Evolutionary conservation across 225 moss, liverwort and hornwort species (phyloP).

Genomic region (Bryum argenteum): DNA sequence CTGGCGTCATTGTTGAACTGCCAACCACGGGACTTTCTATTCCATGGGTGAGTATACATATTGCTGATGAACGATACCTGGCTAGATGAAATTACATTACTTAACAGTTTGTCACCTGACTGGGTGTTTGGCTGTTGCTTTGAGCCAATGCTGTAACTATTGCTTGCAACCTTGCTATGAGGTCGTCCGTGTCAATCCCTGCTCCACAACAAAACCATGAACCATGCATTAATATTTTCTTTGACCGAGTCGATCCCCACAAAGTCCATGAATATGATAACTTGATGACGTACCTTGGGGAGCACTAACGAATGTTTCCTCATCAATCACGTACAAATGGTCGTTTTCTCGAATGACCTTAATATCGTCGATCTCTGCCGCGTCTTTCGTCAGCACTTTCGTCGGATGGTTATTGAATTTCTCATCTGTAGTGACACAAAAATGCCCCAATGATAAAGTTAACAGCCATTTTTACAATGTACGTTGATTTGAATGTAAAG

Average conservation of each 20-base stretch:
- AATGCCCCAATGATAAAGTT: background rate
- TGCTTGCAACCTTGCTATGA: constrained; percentile 55
- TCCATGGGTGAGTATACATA: constrained; percentile 10
- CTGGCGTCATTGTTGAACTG: background rate
- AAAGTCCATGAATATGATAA: background rate
- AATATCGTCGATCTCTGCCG: constrained; percentile 81
- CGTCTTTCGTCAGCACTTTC: constrained; percentile 63
- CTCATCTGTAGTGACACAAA: constrained; percentile 43
- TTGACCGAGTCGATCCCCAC: background rate
- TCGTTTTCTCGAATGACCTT: constrained; percentile 71
- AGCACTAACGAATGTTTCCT: constrained; percentile 39
- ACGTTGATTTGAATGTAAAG: background rate
- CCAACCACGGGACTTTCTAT: background rate
- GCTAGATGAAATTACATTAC: background rate
- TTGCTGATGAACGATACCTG: background rate
- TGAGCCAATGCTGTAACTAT: constrained; percentile 44
- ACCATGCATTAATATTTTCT: constrained; percentile 1
- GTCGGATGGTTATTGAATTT: constrained; percentile 62
- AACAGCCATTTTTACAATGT: too few species aligned
- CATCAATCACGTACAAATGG: constrained; percentile 67
- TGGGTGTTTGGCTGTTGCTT: constrained; percentile 28
- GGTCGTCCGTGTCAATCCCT: constrained; percentile 54
- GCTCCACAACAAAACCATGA: background rate
- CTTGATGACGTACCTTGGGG: constrained; percentile 43
- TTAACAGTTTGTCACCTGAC: constrained; percentile 20